Percentiles rank a stretch among this genome's conserved stretches.
phyloP scores from a whole-genome alignment of 1,139 yeast genomes.

The Nadsonia commutata region DNA sequence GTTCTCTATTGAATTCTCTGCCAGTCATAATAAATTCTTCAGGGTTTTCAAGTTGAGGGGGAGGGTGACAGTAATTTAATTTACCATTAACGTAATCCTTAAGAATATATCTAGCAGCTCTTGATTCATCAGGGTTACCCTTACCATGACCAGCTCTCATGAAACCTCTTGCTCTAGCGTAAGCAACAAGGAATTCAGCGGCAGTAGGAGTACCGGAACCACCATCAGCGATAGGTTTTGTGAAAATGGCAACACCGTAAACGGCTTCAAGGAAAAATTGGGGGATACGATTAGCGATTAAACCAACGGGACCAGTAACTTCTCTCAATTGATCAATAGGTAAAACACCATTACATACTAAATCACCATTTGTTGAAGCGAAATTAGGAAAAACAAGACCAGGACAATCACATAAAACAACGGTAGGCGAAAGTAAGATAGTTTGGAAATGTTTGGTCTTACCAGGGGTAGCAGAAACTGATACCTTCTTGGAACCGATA shows the following conservation, averaged over 20 bases:
- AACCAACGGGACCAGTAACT: conserved; percentile 76
- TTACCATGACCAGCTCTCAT: conserved; percentile 77
- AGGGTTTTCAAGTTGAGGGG: conserved; percentile 35
- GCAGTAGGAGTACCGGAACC: conserved; percentile 84
- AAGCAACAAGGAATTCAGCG: conserved; percentile 75
- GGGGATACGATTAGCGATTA: conserved; percentile 82
- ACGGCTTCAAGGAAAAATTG: conserved; percentile 78
- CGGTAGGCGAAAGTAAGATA: conserved; percentile 66
- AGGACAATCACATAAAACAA: conserved; percentile 93
- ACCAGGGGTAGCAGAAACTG: conserved; percentile 97
- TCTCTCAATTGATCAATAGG: conserved; percentile 97
- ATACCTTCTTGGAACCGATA: conserved; percentile 90
- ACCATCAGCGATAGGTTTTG: conserved; percentile 65
- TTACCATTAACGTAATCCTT: conserved; percentile 94
- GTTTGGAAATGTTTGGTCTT: conserved; percentile 99
- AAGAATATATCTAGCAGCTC: conserved; percentile 84
- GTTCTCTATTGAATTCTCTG: conserved; percentile 49
- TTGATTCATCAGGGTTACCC: conserved; percentile 92
- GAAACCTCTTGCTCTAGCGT: conserved; percentile 93
- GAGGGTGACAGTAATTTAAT: conserved; percentile 73
- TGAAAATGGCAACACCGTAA: conserved; percentile 82
- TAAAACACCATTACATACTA: conserved; percentile 93
- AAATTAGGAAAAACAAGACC: conserved; percentile 98
- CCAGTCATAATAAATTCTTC: conserved; percentile 24
- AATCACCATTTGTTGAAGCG: conserved; percentile 91